Evolutionary conservation across 257 asterid species (phyloP), one percentile per base, ranked within the genome.

Genomic region (Salvia miltiorrhiza): DNA sequence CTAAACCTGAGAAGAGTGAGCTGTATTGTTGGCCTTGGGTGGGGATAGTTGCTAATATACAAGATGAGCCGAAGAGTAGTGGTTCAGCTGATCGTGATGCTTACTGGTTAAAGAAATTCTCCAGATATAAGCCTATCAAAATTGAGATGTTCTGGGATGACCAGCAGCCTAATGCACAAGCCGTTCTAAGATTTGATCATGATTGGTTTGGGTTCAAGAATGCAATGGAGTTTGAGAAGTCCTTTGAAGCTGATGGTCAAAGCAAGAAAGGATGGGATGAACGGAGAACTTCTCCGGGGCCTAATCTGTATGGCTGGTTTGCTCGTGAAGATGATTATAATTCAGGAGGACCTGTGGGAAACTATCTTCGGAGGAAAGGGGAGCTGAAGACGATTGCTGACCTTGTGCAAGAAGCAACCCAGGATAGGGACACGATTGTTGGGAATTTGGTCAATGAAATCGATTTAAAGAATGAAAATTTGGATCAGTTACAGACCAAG

Each of bases 1-100:
- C 73, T 58, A 75, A 79, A 23, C 76, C 85, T 37, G 82, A 86
- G 78, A 79, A 82, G 70, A 67, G 61, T 23, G 89, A 89, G 40
- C 54, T 89, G 64, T 92, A 79, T 63, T 86, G 89, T 69, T 92
- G 92, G 92, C 98, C 98, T 35, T 87, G 97, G 98, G 82, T 84
- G 12, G 98, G 95, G 24, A 66, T 92, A 37, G 69, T 92, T 16
- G 80, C 78, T 30, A 87, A 92, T 74, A 71, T 92, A 54, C 10
- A 52, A 48, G 76, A 71, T 20, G 89, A 78, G 20, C 72, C 80
- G 20, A 63, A 55, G 50, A 73, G 68, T 45, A 80, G 61, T 49
- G 72, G 47, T 9, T 65, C 32, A 47, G 79, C 69, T 45, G 82
- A 78, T 49, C 70, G 67, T 28, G 40, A 71, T 8, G 45, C 32